Evolutionary conservation across 345 rosid species (phyloP), one percentile per base, ranked within the genome.

Genomic region (Cardamine occulta): DNA sequence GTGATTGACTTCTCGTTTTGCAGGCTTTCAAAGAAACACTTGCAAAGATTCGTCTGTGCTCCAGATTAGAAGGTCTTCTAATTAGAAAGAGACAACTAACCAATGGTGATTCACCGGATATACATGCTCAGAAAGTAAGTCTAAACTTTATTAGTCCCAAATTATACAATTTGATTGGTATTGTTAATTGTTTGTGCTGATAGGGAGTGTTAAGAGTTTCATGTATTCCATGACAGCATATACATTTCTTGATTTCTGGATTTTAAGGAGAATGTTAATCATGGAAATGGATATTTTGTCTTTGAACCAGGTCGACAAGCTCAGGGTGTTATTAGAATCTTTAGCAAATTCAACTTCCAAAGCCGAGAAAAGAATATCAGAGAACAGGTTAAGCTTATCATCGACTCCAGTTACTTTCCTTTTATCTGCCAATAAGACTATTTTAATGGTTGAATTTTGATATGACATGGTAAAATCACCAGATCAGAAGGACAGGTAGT

Each of bases 111-210:
- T 86, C 97, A 69, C 83, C 88, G 21, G 97, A 94, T 82, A 56
- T 89, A 78, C 99, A 89, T 90, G 95, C 97, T 66, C 97, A 86
- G 79, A 91, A 91, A 92, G 99, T 94, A 70, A 68, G 63, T 32
- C n/a, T 53, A 49, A 19, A 37, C 49, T 49, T 40, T 60, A 56
- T 55, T 40, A 63, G 48, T 28, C 69, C 62, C 35, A 68, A 54
- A 29, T 13, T n/a, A 55, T 47, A 5, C 13, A 48, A 47, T 44
- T 35, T 63, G 15, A 70, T 62, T 54, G 44, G 32, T 56, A 64
- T 26, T 51, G 56, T 34, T 54, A 45, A 5, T 53, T 54, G 29
- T 55, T 64, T 45, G 37, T 66, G 66, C 59, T 48, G 73, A 56
- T 48, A 39, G 5, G 53, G n/a, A 13, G 58, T 15, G 28, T 53